These are phyloP conservation scores for Sclerotinia nivalis DNA, from an alignment of 2,329 filamentous ascomycete species.

Conservation along the genomic window DNA sequence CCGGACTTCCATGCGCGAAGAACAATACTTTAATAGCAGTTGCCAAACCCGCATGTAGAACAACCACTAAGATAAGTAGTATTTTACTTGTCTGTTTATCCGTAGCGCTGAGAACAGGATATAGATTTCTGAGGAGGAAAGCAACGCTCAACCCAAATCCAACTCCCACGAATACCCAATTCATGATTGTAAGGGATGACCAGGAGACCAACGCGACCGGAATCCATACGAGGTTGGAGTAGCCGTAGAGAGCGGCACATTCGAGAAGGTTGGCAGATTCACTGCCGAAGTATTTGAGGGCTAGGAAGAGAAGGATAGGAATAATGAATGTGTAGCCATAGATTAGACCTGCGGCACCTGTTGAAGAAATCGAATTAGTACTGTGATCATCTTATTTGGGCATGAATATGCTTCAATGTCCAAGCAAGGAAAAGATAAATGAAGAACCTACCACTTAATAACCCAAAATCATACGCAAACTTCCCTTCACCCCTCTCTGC, in stretches of 20 bases:
- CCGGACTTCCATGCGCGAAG: conserved; percentile 78
- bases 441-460: conserved; percentile 68
- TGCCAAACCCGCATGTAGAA: conserved; percentile 83
- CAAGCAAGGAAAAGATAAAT: background rate
- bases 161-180: conserved; percentile 89
- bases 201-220: conserved; percentile 89
- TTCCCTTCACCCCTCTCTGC: conserved; percentile 65
- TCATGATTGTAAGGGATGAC: conserved; percentile 81
- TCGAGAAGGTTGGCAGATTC: conserved; percentile 91
- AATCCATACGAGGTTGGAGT: conserved; percentile 96
- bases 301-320: conserved; percentile 81
- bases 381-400: no score
- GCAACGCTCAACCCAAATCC: conserved; percentile 80
- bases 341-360: conserved; percentile 82
- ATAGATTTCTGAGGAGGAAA: conserved; percentile 83
- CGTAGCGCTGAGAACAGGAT: conserved; percentile 88
- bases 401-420: background rate
- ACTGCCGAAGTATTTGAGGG: conserved; percentile 92
- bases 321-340: conserved; percentile 94
- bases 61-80: conserved; percentile 78
- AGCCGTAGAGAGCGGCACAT: conserved; percentile 94
- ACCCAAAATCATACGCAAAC: conserved; percentile 88
- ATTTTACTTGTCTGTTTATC: conserved; percentile 90
- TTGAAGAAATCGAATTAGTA: background rate
- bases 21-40: conserved; percentile 96